Percentiles rank a stretch among this genome's conserved stretches.
These are phyloP conservation scores for Elongisporangium anandrum DNA, from an alignment of 352 stramenopile genomes.

Conservation along the genomic window DNA sequence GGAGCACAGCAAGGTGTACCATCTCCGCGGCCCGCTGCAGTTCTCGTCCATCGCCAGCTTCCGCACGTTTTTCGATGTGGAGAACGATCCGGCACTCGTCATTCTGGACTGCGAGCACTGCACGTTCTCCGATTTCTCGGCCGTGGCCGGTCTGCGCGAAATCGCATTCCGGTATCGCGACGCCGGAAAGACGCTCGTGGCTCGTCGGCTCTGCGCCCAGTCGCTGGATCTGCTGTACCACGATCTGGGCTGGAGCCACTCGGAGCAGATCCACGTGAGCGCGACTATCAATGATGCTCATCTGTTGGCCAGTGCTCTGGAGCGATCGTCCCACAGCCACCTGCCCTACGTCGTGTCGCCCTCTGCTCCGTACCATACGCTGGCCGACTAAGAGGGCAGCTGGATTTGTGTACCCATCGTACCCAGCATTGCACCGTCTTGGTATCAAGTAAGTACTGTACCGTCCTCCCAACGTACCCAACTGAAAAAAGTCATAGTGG, in stretches of 20 bases:
- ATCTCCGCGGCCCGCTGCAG: constrained; percentile 65
- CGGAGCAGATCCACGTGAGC: constrained; percentile 29
- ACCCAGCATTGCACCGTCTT: background rate
- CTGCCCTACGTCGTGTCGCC: background rate
- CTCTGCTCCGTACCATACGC: background rate
- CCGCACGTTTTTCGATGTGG: constrained; percentile 70
- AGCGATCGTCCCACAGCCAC: background rate
- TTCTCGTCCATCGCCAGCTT: constrained; percentile 80
- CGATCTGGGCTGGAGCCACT: constrained; percentile 46
- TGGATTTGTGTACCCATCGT: background rate
- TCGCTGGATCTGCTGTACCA: constrained; percentile 51
- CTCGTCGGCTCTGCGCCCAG: constrained; percentile 54
- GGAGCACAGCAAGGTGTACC: constrained; percentile 63
- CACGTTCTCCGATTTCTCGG: constrained; percentile 82
- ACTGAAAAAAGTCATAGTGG: background rate
- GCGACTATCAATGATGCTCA: background rate
- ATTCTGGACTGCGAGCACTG: constrained; percentile 76
- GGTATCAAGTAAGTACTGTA: background rate
- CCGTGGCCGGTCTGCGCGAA: constrained; percentile 74
- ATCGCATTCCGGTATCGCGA: constrained; percentile 64
- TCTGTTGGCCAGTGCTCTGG: background rate
- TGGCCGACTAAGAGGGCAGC: background rate
- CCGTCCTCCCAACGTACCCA: background rate
- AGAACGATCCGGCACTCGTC: constrained; percentile 55
- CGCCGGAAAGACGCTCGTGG: constrained; percentile 66